Conservation (phyloP, 108 stramenopile species). For the Parmales sp. region DNA sequence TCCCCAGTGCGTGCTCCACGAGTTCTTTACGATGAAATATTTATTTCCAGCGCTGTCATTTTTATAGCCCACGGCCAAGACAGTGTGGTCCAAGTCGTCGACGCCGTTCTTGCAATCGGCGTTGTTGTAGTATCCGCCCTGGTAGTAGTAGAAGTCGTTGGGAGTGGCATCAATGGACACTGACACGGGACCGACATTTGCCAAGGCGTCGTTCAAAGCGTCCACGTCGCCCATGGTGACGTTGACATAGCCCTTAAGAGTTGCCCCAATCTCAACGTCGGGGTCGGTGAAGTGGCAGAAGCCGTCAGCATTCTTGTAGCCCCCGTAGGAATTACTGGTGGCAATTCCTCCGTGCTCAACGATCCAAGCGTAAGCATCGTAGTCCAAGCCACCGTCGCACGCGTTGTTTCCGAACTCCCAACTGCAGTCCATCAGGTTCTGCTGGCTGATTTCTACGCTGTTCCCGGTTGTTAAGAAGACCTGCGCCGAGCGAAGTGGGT, state of each 20-base stretch:
- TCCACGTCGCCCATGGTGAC: not conserved
- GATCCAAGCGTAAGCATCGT: constrained; percentile 18
- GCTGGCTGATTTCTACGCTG: constrained; percentile 5
- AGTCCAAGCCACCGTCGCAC: constrained; percentile 28
- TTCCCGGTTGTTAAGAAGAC: not conserved
- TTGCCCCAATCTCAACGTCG: not conserved
- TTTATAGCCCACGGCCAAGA: constrained; percentile 15
- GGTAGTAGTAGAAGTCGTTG: constrained; percentile 13
- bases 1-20: constrained; percentile 29
- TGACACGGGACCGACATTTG: constrained; percentile 8
- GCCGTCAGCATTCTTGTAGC: constrained; percentile 12
- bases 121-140: constrained; percentile 13
- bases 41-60: not conserved
- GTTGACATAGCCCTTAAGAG: not conserved
- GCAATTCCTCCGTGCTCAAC: constrained; percentile 13
- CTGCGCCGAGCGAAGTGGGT: too few species aligned
- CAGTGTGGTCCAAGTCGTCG: constrained; percentile 20
- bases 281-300: constrained; percentile 7
- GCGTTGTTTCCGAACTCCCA: constrained; percentile 14
- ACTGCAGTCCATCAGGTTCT: constrained; percentile 24
- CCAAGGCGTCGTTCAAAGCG: constrained; percentile 7
- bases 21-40: constrained; percentile 16
- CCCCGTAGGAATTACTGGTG: not conserved
- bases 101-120: constrained; percentile 6
- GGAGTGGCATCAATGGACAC: constrained; percentile 16